Percentiles rank a stretch among this genome's conserved stretches.
These are phyloP conservation scores for Calocybe cyanea DNA, from an alignment of 768 basidiomycete genomes.

Conservation along the genomic window DNA sequence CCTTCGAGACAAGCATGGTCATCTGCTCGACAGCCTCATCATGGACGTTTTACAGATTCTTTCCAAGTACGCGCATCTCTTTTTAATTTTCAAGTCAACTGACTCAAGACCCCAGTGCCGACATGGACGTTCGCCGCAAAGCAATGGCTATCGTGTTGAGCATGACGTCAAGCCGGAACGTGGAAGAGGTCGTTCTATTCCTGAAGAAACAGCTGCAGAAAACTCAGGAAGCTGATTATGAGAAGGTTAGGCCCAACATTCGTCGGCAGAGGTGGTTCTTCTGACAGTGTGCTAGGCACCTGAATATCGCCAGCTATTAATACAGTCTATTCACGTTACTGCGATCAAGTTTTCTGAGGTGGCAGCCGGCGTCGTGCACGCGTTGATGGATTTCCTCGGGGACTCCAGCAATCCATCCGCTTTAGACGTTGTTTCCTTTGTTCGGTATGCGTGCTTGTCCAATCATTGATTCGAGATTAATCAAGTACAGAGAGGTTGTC, in stretches of 20 bases:
- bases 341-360: slow-evolving; percentile 97
- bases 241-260: slow-evolving; percentile 59
- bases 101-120: slow-evolving; percentile 51
- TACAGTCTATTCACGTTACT: slow-evolving; percentile 95
- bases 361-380: slow-evolving; percentile 91
- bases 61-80: slow-evolving; percentile 48
- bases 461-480: not conserved
- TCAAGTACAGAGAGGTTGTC: slow-evolving; percentile 73
- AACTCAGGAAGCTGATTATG: slow-evolving; percentile 88
- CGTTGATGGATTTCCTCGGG: slow-evolving; percentile 90
- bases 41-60: slow-evolving; percentile 95
- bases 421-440: slow-evolving; percentile 83
- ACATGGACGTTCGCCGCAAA: slow-evolving; percentile 95
- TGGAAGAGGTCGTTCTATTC: slow-evolving; percentile 94
- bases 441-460: slow-evolving; percentile 29
- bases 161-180: slow-evolving; percentile 92
- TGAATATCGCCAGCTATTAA: slow-evolving; percentile 93
- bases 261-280: not conserved
- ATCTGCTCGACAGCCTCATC: slow-evolving; percentile 84
- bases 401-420: slow-evolving; percentile 95
- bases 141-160: slow-evolving; percentile 85
- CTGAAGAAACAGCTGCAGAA: slow-evolving; percentile 96
- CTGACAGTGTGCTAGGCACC: slow-evolving; percentile 53
- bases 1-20: slow-evolving; percentile 81
- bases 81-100: not conserved